Evolutionary conservation across 768 basidiomycete species (phyloP).

Genomic region (Leucocoprinus leucothites): DNA sequence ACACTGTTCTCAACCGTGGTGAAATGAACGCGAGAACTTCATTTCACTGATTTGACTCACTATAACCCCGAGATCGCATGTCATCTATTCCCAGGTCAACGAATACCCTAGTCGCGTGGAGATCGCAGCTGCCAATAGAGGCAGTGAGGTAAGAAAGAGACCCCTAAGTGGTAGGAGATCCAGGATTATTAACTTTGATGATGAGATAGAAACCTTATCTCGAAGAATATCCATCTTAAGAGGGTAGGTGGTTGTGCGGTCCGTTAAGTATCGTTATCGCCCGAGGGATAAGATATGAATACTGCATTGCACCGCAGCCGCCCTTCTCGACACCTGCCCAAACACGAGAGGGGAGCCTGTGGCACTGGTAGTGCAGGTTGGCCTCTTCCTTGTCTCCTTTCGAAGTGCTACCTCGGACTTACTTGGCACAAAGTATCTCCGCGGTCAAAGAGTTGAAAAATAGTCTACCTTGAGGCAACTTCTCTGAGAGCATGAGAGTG

Average conservation of each 20-base stretch:
- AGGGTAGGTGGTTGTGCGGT: neutral
- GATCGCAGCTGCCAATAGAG: constrained; percentile 8
- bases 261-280: constrained; percentile 1
- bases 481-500: too few species aligned
- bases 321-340: neutral
- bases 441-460: neutral
- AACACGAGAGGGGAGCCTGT: neutral
- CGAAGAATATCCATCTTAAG: neutral
- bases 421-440: neutral
- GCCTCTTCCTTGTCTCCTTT: neutral
- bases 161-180: neutral
- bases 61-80: constrained; percentile 7
- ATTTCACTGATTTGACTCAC: neutral
- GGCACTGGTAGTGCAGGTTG: neutral
- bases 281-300: neutral
- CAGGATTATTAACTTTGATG: neutral
- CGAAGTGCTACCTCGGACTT: neutral
- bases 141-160: neutral
- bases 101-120: neutral
- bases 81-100: neutral
- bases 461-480: too few species aligned
- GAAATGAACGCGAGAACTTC: constrained; percentile 11
- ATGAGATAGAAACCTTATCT: neutral
- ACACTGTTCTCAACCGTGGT: neutral
- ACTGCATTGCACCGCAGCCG: neutral